A percentile compares a stretch with the other conserved stretches of the same genome.
Evolutionary conservation across 768 basidiomycete species (phyloP).

Genomic region (Rhodotorula babjevae): DNA sequence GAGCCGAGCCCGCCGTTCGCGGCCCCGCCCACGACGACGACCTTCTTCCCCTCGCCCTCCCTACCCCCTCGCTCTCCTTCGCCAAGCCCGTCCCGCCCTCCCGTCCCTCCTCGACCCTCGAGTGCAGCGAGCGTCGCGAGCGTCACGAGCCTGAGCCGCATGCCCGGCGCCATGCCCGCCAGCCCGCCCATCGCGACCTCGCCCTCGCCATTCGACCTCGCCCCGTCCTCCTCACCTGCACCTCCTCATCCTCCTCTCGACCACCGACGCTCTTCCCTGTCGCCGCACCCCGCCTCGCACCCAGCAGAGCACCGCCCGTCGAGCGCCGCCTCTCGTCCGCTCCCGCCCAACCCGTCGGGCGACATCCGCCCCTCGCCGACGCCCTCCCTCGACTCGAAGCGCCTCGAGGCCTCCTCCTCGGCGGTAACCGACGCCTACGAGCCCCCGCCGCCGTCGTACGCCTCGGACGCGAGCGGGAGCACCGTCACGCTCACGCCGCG

Average conservation of each 20-base stretch:
- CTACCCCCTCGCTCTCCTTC: background rate
- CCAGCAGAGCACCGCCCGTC: background rate
- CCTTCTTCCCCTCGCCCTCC: background rate
- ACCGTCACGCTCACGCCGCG: too few species aligned
- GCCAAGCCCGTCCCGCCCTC: background rate
- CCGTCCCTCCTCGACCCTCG: background rate
- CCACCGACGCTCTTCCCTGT: background rate
- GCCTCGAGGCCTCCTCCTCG: background rate
- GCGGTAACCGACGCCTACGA: background rate
- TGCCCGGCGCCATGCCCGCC: constrained; percentile 1
- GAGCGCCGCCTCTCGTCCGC: background rate
- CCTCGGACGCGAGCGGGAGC: background rate
- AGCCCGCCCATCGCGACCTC: background rate
- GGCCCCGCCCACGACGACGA: background rate
- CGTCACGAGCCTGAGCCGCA: background rate
- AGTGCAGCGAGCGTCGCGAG: background rate
- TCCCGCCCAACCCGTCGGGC: constrained; percentile 13
- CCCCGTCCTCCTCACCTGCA: too few species aligned
- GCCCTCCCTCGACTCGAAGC: background rate
- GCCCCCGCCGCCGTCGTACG: background rate
- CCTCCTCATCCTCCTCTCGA: too few species aligned
- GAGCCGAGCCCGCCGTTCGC: too few species aligned
- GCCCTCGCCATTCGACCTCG: background rate
- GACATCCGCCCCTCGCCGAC: background rate
- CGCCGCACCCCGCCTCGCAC: background rate